These are phyloP conservation scores for Fusarium sp. DNA, from an alignment of 2,329 filamentous ascomycete genomes.

Conservation along the genomic window DNA sequence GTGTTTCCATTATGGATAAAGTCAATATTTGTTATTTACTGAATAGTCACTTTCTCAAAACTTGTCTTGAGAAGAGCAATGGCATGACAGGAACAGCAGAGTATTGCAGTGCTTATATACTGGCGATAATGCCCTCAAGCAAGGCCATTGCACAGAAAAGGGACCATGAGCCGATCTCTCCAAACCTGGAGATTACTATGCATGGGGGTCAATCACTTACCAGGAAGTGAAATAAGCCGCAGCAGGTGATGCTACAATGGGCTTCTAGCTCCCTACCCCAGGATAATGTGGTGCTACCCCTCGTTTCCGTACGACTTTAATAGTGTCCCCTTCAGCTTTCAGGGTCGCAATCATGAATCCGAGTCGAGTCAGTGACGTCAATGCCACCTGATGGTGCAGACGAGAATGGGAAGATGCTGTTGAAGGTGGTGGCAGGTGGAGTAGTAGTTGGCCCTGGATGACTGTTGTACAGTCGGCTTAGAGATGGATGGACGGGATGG, in stretches of 20 bases:
- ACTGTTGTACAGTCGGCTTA: conserved; percentile 13
- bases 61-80: neutral
- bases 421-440: conserved; percentile 10
- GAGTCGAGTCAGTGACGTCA: conserved; percentile 43
- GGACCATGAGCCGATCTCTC: conserved; percentile 10
- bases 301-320: conserved; percentile 28
- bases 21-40: conserved; percentile 31
- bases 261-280: conserved; percentile 26
- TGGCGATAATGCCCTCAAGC: conserved; percentile 3
- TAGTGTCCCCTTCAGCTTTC: conserved; percentile 15
- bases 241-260: conserved; percentile 37
- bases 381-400: conserved; percentile 45
- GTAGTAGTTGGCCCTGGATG: conserved; percentile 18
- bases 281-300: conserved; percentile 22
- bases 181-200: conserved; percentile 19
- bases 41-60: neutral
- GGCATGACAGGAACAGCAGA: neutral
- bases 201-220: conserved; percentile 35
- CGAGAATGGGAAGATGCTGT: conserved; percentile 28
- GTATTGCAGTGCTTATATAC: conserved; percentile 16
- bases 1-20: conserved; percentile 43
- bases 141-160: conserved; percentile 6
- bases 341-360: conserved; percentile 19
- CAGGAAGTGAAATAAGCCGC: conserved; percentile 31
- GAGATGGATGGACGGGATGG: conserved; percentile 30